Conservation (phyloP, 2,329 filamentous ascomycete species). For the Calonectria naviculata region DNA sequence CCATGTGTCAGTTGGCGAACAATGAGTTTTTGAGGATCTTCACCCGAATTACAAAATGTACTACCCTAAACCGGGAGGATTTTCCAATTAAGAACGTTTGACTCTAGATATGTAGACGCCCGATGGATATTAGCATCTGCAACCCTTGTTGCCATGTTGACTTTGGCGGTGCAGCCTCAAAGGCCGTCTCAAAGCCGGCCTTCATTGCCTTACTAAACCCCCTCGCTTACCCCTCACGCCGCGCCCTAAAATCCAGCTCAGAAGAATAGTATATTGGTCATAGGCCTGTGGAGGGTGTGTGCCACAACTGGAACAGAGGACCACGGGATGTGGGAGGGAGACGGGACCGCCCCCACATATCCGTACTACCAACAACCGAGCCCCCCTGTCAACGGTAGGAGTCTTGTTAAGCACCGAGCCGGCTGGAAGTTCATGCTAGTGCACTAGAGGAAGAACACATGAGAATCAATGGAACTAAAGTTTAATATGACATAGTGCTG, state of each 20-base stretch:
- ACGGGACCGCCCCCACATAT: not conserved
- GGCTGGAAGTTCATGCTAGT: not conserved
- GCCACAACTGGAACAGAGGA: not conserved
- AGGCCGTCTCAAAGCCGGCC: not conserved
- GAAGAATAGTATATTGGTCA: not conserved
- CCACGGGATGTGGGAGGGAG: conserved; percentile 11
- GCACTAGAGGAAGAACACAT: not conserved
- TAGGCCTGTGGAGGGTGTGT: not conserved
- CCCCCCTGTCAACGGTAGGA: not conserved
- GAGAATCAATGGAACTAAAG: not conserved
- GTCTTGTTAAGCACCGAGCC: not conserved
- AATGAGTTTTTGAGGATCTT: not conserved
- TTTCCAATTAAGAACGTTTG: too few relatives aligned
- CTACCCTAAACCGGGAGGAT: not conserved
- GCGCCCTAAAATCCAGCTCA: not conserved
- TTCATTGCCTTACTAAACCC: not conserved
- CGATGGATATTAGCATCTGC: too few relatives aligned
- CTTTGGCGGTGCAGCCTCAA: not conserved
- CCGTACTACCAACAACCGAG: not conserved
- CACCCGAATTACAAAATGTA: not conserved
- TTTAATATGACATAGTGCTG: not conserved
- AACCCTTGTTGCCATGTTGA: not conserved
- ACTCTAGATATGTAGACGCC: too few relatives aligned
- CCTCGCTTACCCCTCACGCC: not conserved
- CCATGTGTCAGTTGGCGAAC: not conserved